These are phyloP conservation scores for Clavulina sp. DNA, from an alignment of 768 basidiomycete genomes.

Conservation along the genomic window DNA sequence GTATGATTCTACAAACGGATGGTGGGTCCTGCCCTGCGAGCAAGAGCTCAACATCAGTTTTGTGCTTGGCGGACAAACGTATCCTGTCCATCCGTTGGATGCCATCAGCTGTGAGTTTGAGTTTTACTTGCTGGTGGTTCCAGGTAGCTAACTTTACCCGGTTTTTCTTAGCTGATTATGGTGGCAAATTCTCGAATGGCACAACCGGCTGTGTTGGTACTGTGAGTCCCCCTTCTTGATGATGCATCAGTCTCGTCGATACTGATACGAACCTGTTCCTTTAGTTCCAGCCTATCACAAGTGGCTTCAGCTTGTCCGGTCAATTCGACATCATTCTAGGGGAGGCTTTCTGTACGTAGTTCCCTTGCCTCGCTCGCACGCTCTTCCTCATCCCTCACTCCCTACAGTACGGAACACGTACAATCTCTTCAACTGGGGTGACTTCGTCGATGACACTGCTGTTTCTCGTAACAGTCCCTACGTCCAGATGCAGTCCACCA, in stretches of 20 bases:
- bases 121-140: not conserved
- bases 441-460: constrained; percentile 32
- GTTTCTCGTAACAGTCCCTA: constrained; percentile 34
- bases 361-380: not conserved
- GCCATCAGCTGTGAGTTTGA: constrained; percentile 12
- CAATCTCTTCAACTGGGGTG: constrained; percentile 41
- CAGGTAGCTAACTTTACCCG: not conserved
- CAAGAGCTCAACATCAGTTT: constrained; percentile 55
- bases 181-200: constrained; percentile 29
- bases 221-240: constrained; percentile 21
- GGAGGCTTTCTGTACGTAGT: constrained; percentile 46
- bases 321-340: constrained; percentile 54
- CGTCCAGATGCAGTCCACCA: constrained; percentile 45
- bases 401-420: constrained; percentile 49
- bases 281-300: constrained; percentile 55
- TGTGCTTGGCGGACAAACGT: constrained; percentile 49
- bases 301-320: constrained; percentile 32
- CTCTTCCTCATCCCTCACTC: not conserved
- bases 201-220: constrained; percentile 43
- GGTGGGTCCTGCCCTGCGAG: constrained; percentile 60
- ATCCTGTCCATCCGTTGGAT: constrained; percentile 62
- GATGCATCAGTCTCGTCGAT: not conserved
- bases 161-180: constrained; percentile 32
- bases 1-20: constrained; percentile 35
- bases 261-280: not conserved